Percentiles rank a stretch among this genome's conserved stretches.
Evolutionary conservation across 495 filamentous ascomycete genomes (phyloP).

Genomic region (Hypoxylon rickii): DNA sequence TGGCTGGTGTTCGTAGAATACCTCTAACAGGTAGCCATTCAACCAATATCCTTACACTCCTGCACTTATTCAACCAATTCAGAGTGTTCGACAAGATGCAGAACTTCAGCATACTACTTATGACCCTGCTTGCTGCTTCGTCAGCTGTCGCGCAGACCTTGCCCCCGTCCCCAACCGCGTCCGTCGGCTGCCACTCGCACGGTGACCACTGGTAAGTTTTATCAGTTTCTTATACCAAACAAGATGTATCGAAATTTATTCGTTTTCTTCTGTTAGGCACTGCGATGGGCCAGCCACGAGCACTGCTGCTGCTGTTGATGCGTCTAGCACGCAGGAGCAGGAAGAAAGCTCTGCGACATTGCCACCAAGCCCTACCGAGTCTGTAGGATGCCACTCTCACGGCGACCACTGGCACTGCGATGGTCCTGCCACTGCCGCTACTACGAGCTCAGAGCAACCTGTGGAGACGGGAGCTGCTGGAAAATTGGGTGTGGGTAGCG

Average conservation of each 20-base stretch:
- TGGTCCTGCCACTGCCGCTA: conserved; percentile 19
- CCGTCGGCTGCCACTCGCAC: conserved; percentile 43
- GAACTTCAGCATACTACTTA: conserved; percentile 1
- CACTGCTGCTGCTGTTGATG: not conserved
- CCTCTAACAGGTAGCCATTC: too few relatives aligned
- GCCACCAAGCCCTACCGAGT: conserved; percentile 42
- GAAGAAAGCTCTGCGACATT: conserved; percentile 19
- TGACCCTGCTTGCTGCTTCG: conserved; percentile 22
- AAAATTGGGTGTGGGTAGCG: conserved; percentile 3
- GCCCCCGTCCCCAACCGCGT: conserved; percentile 44
- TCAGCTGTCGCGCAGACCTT: conserved; percentile 30
- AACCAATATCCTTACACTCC: not conserved
- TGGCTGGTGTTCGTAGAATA: too few relatives aligned
- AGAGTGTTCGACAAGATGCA: conserved; percentile 2
- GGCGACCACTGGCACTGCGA: conserved; percentile 50
- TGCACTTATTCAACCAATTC: not conserved
- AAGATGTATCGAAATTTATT: not conserved
- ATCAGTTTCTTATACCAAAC: not conserved
- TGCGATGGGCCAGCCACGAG: conserved; percentile 40
- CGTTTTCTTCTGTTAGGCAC: conserved; percentile 27
- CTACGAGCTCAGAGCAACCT: not conserved
- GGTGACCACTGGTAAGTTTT: conserved; percentile 42
- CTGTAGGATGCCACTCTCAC: conserved; percentile 41
- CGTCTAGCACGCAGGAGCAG: conserved; percentile 25
- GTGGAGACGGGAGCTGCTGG: conserved; percentile 1